Evolutionary conservation across 2,329 filamentous ascomycete genomes (phyloP), one percentile per base, ranked within the genome.

Genomic region (Coniella lustricola): DNA sequence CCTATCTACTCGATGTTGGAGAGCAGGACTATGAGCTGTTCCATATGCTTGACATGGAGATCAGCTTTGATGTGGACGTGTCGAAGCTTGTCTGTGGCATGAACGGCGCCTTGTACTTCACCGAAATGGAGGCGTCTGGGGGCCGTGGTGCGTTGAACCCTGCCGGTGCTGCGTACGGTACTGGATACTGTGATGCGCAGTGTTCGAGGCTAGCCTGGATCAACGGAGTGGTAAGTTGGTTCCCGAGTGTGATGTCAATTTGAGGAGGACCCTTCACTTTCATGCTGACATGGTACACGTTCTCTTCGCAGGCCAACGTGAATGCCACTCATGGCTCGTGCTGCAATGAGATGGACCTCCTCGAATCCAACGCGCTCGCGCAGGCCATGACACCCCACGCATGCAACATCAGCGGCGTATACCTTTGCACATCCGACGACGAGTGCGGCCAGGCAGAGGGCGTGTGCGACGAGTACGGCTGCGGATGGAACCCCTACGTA

Each of bases 281-380:
- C n/a, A n/a, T n/a, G n/a, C n/a, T n/a, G n/a, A n/a, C n/a, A n/a
- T n/a, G n/a, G n/a, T n/a, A 60, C 64, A 62, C 52, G 66, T 69
- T 59, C 59, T 68, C 49, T 39, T 10, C 44, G 18, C 22, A 75
- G 69, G 77, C 68, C 42, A 83, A 82, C 59, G 67, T 72, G n/a
- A 72, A 76, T 7, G 70, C 64, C 37, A 67, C 41, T 2, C 35
- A 74, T 43, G 82, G 82, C 52, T 71, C 80, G 34, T 85, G 82
- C 73, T 85, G 82, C 64, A 67, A 75, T 37, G 82, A 85, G 65
- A 81, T 86, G 75, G 82, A 85, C 51, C 73, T 82, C 60, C 81
- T 78, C 77, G 80, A 84, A 62, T 77, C 78, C 49, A 83, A 84
- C 67, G 71, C 69, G 44, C 69, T 77, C 53, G 74, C 79, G 7